Evolutionary conservation across 441 rosid species (phyloP).

Genomic region (Euphorbia schlechtendalii): DNA sequence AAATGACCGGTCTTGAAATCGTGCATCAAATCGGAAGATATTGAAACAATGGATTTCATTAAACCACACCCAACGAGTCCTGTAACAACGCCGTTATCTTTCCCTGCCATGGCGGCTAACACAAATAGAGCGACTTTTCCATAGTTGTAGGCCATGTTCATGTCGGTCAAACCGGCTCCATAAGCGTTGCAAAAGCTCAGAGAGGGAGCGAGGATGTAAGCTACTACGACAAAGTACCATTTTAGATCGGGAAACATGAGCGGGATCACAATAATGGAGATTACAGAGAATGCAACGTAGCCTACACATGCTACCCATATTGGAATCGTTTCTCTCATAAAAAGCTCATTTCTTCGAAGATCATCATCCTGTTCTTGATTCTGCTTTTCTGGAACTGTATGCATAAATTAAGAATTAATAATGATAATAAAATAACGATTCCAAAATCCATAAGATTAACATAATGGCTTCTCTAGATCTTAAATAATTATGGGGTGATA

Average conservation of each 20-base stretch:
- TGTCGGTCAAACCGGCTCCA: slow-evolving; percentile 91
- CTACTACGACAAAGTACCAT: slow-evolving; percentile 80
- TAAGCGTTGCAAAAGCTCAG: slow-evolving; percentile 94
- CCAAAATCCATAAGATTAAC: neutral
- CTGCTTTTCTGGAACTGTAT: slow-evolving; percentile 28
- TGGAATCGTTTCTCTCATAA: slow-evolving; percentile 68
- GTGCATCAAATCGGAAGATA: slow-evolving; percentile 89
- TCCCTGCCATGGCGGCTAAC: slow-evolving; percentile 63
- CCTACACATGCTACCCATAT: slow-evolving; percentile 70
- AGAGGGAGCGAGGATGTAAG: slow-evolving; percentile 77
- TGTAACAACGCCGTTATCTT: slow-evolving; percentile 60
- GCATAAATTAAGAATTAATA: neutral
- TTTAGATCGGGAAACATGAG: slow-evolving; percentile 81
- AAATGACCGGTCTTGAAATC: slow-evolving; percentile 90
- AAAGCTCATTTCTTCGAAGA: slow-evolving; percentile 59
- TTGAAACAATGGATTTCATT: slow-evolving; percentile 71
- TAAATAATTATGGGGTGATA: too few relatives aligned
- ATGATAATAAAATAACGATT: neutral
- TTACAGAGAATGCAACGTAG: slow-evolving; percentile 49
- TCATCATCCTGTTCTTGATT: slow-evolving; percentile 25
- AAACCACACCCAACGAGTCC: slow-evolving; percentile 91
- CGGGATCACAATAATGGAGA: slow-evolving; percentile 64
- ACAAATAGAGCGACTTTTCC: slow-evolving; percentile 88
- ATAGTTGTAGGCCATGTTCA: slow-evolving; percentile 94
- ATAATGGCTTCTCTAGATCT: neutral